Conservation (phyloP, 2,329 filamentous ascomycete genomes). For the Pseudophaeomoniella oleicola region DNA sequence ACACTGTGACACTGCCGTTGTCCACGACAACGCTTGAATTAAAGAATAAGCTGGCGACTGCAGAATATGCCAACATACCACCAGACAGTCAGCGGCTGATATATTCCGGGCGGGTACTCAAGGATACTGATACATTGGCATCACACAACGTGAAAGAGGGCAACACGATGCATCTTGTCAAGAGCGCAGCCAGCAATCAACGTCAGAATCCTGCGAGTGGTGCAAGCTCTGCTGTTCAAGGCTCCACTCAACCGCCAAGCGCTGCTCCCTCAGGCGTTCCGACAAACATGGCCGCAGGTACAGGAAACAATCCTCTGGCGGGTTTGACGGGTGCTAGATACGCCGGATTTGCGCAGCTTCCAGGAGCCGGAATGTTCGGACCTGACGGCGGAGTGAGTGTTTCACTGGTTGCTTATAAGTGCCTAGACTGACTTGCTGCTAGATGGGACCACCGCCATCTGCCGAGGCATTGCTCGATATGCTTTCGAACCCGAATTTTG, state of each 20-base stretch:
- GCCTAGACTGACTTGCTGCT: slow-evolving; percentile 1
- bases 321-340: slow-evolving; percentile 86
- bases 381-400: slow-evolving; percentile 76
- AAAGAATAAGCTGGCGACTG: slow-evolving; percentile 70
- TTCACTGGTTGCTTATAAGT: background rate
- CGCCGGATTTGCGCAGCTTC: slow-evolving; percentile 80
- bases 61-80: slow-evolving; percentile 75
- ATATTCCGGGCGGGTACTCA: slow-evolving; percentile 93
- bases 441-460: slow-evolving; percentile 83
- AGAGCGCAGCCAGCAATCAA: slow-evolving; percentile 81
- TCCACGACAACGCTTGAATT: slow-evolving; percentile 68
- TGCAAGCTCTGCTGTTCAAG: slow-evolving; percentile 21
- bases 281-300: slow-evolving; percentile 32
- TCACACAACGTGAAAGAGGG: slow-evolving; percentile 91
- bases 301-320: slow-evolving; percentile 75
- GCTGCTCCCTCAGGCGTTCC: slow-evolving; percentile 24
- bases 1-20: slow-evolving; percentile 64
- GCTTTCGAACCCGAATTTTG: slow-evolving; percentile 77
- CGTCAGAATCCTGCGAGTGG: slow-evolving; percentile 41
- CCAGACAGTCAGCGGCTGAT: slow-evolving; percentile 85
- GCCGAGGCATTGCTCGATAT: slow-evolving; percentile 71
- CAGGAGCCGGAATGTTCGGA: slow-evolving; percentile 77
- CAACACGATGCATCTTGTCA: slow-evolving; percentile 92
- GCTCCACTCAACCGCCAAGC: slow-evolving; percentile 14
- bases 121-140: slow-evolving; percentile 74